Base-by-base conservation (phyloP, 306 rosid species). In the Biancaea sappan region DNA sequence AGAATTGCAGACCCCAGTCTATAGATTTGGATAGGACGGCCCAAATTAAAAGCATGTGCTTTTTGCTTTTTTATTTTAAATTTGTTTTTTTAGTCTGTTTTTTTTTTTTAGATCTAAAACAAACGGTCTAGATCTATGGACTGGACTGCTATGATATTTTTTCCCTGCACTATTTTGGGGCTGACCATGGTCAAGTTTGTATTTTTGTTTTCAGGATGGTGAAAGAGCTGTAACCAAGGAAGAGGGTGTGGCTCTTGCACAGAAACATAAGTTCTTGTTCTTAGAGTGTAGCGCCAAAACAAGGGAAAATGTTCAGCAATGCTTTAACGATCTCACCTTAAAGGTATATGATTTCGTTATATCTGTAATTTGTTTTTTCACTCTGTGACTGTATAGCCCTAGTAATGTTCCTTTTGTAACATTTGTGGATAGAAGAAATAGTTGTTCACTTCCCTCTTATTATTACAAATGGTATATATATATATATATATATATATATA, bases 281-380 rank as follows among this genome's bases (percentile, higher is more conserved):
- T 77, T 92, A 37, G 97, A 92, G 83, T 88, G 92, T 72, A 92
- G 97, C 47, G 96, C 97, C 13, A 92, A 89, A 89, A 89, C 89
- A 22, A 71, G 76, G 74, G 93, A 89, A 86, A 92, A 92, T 80
- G 97, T 92, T 80, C 93, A 85, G 35, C 86, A 85, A 65, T 92
- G 96, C 89, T 92, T 88, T 21, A 80, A 75, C 76, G 93, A 86
- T 78, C 90, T 92, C 50, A 69, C 86, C 47, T 56, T 85, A 31
- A 92, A 92, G 97, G 96, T 92, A 84, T 32, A 11, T 38, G 60
- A 72, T 19, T 63, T 69, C 44, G 19, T 44, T 34, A 24, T 47
- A 41, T 47, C 25, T 31, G 13, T 4, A 29, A 4, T 25, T 54
- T 57, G n/a, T 4, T 10, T 67, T 26, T 53, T 4, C 47, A 53